These are phyloP conservation scores for Zopfia rhizophila DNA, from an alignment of 2,329 filamentous ascomycete species.

Conservation along the genomic window DNA sequence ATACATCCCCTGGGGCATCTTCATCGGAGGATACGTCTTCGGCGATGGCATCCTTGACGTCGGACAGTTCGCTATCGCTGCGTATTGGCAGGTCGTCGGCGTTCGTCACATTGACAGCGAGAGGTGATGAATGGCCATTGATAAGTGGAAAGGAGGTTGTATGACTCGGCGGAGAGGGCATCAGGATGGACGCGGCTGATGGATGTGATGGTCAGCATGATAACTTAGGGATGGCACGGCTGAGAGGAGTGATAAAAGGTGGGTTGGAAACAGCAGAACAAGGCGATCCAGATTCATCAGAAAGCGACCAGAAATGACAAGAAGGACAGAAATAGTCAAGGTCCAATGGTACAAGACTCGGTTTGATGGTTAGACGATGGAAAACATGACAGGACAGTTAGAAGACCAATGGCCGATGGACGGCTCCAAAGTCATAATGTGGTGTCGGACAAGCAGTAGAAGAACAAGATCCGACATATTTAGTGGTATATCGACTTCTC, in stretches of 20 bases:
- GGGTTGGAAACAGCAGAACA: slow-evolving; percentile 47
- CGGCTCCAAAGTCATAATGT: slow-evolving; percentile 21
- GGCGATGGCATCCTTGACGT: slow-evolving; percentile 69
- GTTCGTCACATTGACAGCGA: slow-evolving; percentile 58
- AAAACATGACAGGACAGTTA: slow-evolving; percentile 39
- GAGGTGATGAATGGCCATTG: slow-evolving; percentile 73
- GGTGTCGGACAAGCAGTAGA: slow-evolving; percentile 24
- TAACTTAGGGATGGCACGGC: slow-evolving; percentile 45
- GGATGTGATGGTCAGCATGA: slow-evolving; percentile 56
- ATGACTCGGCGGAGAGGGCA: slow-evolving; percentile 70
- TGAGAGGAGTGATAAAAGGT: slow-evolving; percentile 45
- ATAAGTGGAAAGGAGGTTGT: slow-evolving; percentile 70
- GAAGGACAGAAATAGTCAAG: slow-evolving; percentile 41
- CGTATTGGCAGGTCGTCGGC: slow-evolving; percentile 61
- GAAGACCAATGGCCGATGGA: slow-evolving; percentile 33
- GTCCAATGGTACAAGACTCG: slow-evolving; percentile 52
- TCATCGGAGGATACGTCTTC: slow-evolving; percentile 49
- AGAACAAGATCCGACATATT: slow-evolving; percentile 22
- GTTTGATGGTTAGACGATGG: slow-evolving; percentile 41
- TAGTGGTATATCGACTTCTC: slow-evolving; percentile 29
- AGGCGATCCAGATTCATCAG: slow-evolving; percentile 57
- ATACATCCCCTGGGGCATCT: slow-evolving; percentile 53
- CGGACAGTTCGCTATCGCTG: slow-evolving; percentile 81
- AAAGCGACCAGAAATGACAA: slow-evolving; percentile 40
- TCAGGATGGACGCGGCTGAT: slow-evolving; percentile 70